These are phyloP conservation scores for Epichloe uncinata DNA, from an alignment of 2,329 filamentous ascomycete genomes.

Conservation along the genomic window DNA sequence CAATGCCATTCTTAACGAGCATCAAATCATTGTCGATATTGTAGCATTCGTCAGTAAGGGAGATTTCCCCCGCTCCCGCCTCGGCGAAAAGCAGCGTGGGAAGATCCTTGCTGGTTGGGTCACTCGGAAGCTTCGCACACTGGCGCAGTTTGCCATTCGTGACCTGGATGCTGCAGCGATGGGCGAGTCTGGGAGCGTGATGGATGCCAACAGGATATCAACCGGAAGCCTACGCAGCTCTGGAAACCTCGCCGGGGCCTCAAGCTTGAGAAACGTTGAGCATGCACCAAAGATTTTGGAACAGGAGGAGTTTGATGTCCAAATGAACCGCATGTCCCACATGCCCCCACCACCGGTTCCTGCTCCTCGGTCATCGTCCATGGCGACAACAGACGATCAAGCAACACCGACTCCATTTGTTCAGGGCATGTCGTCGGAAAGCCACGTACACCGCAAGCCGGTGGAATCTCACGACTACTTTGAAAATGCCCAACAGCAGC, in stretches of 20 bases:
- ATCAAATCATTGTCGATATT: slow-evolving; percentile 94
- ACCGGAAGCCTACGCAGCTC: slow-evolving; percentile 38
- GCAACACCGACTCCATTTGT: slow-evolving; percentile 13
- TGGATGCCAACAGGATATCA: slow-evolving; percentile 31
- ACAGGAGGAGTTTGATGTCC: slow-evolving; percentile 40
- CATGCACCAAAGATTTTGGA: slow-evolving; percentile 47
- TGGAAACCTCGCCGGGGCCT: slow-evolving; percentile 28
- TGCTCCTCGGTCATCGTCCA: slow-evolving; percentile 13
- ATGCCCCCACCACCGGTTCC: slow-evolving; percentile 10
- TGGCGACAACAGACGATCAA: slow-evolving; percentile 7
- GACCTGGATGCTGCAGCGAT: slow-evolving; percentile 54
- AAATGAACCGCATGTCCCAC: slow-evolving; percentile 28
- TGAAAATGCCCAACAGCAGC: slow-evolving; percentile 14
- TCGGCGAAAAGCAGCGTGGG: slow-evolving; percentile 93
- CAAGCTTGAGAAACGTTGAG: slow-evolving; percentile 44
- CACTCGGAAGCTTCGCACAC: slow-evolving; percentile 84
- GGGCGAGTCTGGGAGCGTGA: slow-evolving; percentile 18
- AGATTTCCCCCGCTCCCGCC: slow-evolving; percentile 78
- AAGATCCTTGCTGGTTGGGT: slow-evolving; percentile 98
- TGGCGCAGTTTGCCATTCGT: slow-evolving; percentile 92
- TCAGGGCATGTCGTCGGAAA: slow-evolving; percentile 1
- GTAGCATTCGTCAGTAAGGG: slow-evolving; percentile 86
- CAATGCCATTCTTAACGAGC: slow-evolving; percentile 87
- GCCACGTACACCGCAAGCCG: neutral
- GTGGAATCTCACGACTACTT: slow-evolving; percentile 1